Evolutionary conservation across 2,329 filamentous ascomycete species (phyloP).

Genomic region (Fusarium sp.): DNA sequence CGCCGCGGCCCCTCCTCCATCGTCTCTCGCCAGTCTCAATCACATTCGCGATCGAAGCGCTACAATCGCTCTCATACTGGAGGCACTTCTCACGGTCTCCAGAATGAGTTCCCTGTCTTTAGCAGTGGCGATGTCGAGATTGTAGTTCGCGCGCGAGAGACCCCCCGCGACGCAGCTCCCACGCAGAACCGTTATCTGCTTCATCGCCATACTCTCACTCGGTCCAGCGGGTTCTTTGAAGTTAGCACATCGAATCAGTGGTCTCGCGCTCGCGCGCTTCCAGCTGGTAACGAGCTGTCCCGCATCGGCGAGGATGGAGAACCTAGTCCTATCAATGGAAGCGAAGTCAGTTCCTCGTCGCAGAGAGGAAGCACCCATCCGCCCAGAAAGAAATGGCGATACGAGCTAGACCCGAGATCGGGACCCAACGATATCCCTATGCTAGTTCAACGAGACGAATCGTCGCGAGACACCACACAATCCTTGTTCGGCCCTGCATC

Average conservation of each 20-base stretch:
- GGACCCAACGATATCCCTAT: conserved; percentile 85
- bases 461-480: conserved; percentile 37
- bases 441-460: conserved; percentile 81
- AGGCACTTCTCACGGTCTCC: conserved; percentile 74
- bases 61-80: conserved; percentile 87
- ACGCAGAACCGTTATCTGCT: conserved; percentile 85
- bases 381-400: conserved; percentile 78
- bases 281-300: conserved; percentile 62
- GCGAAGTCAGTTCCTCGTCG: conserved; percentile 41
- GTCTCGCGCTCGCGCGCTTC: conserved; percentile 57
- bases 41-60: conserved; percentile 72
- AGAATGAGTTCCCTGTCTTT: conserved; percentile 95
- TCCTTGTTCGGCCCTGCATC: conserved; percentile 53
- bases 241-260: conserved; percentile 85
- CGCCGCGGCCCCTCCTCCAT: conserved; percentile 69
- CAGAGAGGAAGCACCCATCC: conserved; percentile 23
- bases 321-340: conserved; percentile 40
- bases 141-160: conserved; percentile 72
- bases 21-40: conserved; percentile 71
- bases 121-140: conserved; percentile 96
- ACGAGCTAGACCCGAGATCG: conserved; percentile 84
- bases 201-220: conserved; percentile 86
- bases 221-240: conserved; percentile 95
- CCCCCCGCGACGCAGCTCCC: conserved; percentile 33
- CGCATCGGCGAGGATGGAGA: conserved; percentile 63